A percentile compares a stretch with the other conserved stretches of the same genome.
These are phyloP conservation scores for Cladosporium sp. DNA, from an alignment of 2,329 filamentous ascomycete species.

Conservation along the genomic window DNA sequence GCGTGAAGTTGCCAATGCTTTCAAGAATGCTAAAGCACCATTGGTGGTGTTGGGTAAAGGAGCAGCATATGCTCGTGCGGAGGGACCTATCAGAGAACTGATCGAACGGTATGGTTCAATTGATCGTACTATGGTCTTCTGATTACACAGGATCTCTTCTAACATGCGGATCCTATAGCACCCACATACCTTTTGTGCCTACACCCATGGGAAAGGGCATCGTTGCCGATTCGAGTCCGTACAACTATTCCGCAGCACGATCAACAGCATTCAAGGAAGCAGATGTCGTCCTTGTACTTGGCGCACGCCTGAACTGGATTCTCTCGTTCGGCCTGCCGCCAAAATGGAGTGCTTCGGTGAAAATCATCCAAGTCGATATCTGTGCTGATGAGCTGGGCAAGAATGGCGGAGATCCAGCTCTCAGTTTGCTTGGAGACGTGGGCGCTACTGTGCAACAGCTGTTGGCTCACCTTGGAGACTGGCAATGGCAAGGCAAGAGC, in stretches of 20 bases:
- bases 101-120: slow-evolving; percentile 33
- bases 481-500: slow-evolving; percentile 39
- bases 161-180: slow-evolving; percentile 19
- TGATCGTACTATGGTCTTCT: no score
- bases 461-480: slow-evolving; percentile 37
- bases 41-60: slow-evolving; percentile 55
- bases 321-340: slow-evolving; percentile 53
- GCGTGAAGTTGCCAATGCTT: slow-evolving; percentile 38
- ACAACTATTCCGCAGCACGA: slow-evolving; percentile 52
- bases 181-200: slow-evolving; percentile 52
- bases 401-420: slow-evolving; percentile 45
- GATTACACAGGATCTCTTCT: no score
- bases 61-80: slow-evolving; percentile 51
- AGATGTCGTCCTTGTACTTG: slow-evolving; percentile 53
- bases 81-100: slow-evolving; percentile 42
- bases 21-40: slow-evolving; percentile 47
- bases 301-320: slow-evolving; percentile 56
- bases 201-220: slow-evolving; percentile 59
- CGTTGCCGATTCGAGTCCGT: slow-evolving; percentile 49
- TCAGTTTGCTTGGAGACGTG: slow-evolving; percentile 52
- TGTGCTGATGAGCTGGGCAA: slow-evolving; percentile 51
- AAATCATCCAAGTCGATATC: slow-evolving; percentile 55
- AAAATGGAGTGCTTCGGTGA: slow-evolving; percentile 49
- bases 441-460: slow-evolving; percentile 47
- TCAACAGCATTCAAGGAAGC: slow-evolving; percentile 51